These are phyloP conservation scores for Penicillium lividum DNA, from an alignment of 495 filamentous ascomycete species.

Conservation along the genomic window DNA sequence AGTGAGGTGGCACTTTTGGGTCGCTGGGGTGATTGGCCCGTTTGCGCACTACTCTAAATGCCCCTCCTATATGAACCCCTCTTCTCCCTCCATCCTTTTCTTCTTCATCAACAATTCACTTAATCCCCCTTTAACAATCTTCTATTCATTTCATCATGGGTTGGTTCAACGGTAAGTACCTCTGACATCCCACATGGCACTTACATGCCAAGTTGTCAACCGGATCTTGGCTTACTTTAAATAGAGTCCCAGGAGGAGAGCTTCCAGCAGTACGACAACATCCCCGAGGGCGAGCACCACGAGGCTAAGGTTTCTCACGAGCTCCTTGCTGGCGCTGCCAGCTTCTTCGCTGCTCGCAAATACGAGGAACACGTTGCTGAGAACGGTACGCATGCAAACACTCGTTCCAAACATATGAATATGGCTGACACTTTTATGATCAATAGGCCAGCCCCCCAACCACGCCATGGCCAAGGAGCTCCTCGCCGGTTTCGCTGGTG, in stretches of 20 bases:
- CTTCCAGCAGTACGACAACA: neutral
- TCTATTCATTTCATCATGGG: constrained; percentile 1
- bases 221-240: constrained; percentile 3
- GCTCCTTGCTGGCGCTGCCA: constrained; percentile 67
- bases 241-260: neutral
- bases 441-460: constrained; percentile 60
- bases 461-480: constrained; percentile 73
- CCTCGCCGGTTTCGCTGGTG: constrained; percentile 65
- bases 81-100: neutral
- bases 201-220: neutral
- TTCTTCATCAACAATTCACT: neutral
- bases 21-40: constrained; percentile 4
- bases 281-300: constrained; percentile 28
- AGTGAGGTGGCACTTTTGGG: constrained; percentile 3
- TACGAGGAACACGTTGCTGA: constrained; percentile 67
- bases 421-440: neutral
- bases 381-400: constrained; percentile 49
- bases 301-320: constrained; percentile 65
- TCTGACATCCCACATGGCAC: neutral
- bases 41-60: neutral
- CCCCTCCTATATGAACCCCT: constrained; percentile 9
- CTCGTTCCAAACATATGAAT: neutral
- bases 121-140: neutral
- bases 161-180: constrained; percentile 4
- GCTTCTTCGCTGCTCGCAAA: constrained; percentile 71